phyloP scores from a whole-genome alignment of 2,329 filamentous ascomycete species.

The Helotiales sp. region DNA sequence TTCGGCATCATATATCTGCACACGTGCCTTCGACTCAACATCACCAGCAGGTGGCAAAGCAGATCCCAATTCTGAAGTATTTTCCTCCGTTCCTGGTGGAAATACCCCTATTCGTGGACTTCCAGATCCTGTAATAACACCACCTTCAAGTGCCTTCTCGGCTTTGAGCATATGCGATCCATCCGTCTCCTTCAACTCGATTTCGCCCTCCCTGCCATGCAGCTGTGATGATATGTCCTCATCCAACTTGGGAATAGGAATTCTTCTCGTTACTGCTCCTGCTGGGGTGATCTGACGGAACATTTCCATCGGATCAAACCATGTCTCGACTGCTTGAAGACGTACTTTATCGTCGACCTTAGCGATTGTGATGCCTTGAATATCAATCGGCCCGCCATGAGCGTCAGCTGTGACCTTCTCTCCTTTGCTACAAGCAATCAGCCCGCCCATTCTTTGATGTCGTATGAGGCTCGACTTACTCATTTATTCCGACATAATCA shows the following conservation, averaged over 20 bases:
- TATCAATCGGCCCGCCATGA: conserved; percentile 60
- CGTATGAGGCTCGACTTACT: conserved; percentile 44
- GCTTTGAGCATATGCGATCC: background rate
- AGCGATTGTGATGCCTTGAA: conserved; percentile 63
- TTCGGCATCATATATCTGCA: too few species aligned
- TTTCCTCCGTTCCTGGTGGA: background rate
- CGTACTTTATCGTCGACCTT: conserved; percentile 60
- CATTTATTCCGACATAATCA: conserved; percentile 64
- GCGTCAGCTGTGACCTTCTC: conserved; percentile 63
- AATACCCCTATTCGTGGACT: background rate
- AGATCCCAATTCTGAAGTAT: background rate
- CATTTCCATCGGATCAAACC: conserved; percentile 67
- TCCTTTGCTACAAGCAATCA: conserved; percentile 47
- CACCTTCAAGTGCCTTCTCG: background rate
- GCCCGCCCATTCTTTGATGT: too few species aligned
- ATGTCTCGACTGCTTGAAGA: conserved; percentile 59
- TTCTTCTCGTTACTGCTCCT: conserved; percentile 32
- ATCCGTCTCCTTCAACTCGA: background rate
- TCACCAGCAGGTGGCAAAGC: background rate
- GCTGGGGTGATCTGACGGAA: conserved; percentile 61
- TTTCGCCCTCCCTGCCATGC: conserved; percentile 12
- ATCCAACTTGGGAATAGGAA: background rate
- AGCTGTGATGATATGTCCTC: conserved; percentile 20
- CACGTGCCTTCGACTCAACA: too few species aligned
- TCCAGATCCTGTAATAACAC: background rate